phyloP scores from a whole-genome alignment of 176 grass and related monocot genomes.

The Alopecurus myosuroides region DNA sequence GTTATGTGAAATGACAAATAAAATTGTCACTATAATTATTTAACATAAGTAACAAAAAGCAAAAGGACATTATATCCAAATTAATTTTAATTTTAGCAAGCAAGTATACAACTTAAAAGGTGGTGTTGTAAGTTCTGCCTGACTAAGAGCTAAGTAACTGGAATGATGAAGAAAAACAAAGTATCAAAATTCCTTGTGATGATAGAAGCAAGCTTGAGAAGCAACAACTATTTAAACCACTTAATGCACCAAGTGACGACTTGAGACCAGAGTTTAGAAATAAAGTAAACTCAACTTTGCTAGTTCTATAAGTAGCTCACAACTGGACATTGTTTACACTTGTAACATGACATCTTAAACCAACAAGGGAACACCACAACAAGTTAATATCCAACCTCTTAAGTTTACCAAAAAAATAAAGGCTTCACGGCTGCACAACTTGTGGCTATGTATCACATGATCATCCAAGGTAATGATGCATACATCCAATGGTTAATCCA shows the following conservation, averaged over 20 bases:
- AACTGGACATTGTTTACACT: not conserved
- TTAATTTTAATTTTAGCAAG: not conserved
- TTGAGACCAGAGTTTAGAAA: not conserved
- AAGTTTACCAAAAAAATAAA: not conserved
- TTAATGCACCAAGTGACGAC: not conserved
- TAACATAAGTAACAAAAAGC: not conserved
- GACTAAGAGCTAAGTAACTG: not conserved
- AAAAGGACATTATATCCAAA: not conserved
- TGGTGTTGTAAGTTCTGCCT: too few species aligned
- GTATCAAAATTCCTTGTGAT: not conserved
- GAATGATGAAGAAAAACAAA: not conserved
- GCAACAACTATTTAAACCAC: not conserved
- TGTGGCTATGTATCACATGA: not conserved
- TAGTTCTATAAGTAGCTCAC: not conserved
- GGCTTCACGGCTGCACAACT: not conserved
- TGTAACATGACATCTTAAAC: not conserved
- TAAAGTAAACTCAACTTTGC: not conserved
- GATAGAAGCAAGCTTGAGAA: not conserved
- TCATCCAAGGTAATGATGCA: not conserved
- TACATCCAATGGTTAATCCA: not conserved
- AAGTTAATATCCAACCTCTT: not conserved
- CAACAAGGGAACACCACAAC: not conserved
- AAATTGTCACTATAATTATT: not conserved
- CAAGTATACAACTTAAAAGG: too few species aligned
- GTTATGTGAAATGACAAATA: not conserved